Evolutionary conservation across 768 basidiomycete genomes (phyloP).

Genomic region (Suillus variegatus): DNA sequence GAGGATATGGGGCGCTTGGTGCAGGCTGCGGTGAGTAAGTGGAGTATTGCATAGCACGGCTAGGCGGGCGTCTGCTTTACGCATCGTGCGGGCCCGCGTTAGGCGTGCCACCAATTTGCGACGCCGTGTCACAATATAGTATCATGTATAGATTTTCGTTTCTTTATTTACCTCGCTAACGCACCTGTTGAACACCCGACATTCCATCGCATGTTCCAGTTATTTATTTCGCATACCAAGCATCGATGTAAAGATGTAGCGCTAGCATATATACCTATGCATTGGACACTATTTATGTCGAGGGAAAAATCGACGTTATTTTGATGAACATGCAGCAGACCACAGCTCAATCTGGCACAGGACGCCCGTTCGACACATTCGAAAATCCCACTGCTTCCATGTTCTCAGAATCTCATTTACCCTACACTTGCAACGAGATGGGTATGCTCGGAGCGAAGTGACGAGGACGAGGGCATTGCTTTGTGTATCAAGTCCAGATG

Average conservation of each 20-base stretch:
- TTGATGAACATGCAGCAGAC: background rate
- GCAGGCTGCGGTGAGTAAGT: constrained; percentile 73
- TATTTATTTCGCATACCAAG: background rate
- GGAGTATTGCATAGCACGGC: constrained; percentile 52
- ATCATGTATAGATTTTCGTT: constrained; percentile 6
- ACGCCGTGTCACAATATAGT: background rate
- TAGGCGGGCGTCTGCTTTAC: background rate
- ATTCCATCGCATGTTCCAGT: background rate
- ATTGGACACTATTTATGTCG: too few species aligned
- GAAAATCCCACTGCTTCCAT: too few species aligned
- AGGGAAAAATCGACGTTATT: background rate
- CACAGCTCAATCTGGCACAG: too few species aligned
- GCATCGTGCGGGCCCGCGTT: background rate
- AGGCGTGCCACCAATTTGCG: background rate
- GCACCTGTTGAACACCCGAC: background rate
- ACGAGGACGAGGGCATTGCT: too few species aligned
- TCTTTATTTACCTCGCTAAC: background rate
- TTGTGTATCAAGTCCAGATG: too few species aligned
- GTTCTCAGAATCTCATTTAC: too few species aligned
- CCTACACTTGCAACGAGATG: too few species aligned
- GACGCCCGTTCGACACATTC: too few species aligned
- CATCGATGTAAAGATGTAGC: constrained; percentile 4
- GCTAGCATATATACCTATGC: background rate
- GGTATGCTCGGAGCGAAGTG: too few species aligned
- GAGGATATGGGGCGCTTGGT: constrained; percentile 75